Evolutionary conservation across 352 stramenopile genomes (phyloP), one percentile per base, ranked within the genome.

Genomic region (Phytophthora foliorum): DNA sequence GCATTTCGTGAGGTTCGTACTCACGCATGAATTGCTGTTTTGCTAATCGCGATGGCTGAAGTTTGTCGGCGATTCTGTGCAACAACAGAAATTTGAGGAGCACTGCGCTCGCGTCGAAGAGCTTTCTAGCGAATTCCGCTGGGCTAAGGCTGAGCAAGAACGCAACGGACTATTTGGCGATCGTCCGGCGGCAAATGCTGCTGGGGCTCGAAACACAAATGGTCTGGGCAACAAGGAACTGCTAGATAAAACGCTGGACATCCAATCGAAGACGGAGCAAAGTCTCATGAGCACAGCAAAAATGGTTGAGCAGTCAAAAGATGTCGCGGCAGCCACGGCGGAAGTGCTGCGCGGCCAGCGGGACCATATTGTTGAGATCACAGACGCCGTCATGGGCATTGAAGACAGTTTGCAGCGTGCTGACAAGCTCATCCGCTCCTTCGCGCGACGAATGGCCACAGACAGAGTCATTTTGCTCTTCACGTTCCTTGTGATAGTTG

Each of bases 281-380:
- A 91, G 79, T 61, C 81, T 96, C 36, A 84, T 91, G 70, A 94
- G 81, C 59, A 94, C 87, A 44, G 84, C 91, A 29, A 93, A 93
- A 44, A 94, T 95, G 89, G 78, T 96, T n/a, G 84, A 93, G 50
- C 69, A 84, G 63, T 94, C 87, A 24, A 95, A 95, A 64, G 87
- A 92, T 63, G 82, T 94, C 16, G 87, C 86, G 4, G 80, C 89
- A 29, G 87, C 87, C 6, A 95, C 89, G 14, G 89, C 84, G n/a
- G 83, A 94, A 62, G 76, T 82, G 60, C 71, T 96, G 24, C 87
- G 86, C 7, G 74, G 91, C 53, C 89, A 96, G 74, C 87, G 89
- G 6, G 79, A 96, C 22, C 89, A 96, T 67, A 91, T 96, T 58
- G 87, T 95, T n/a, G 75, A 79, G 52, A 94, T 96, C 70, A 96